Conservation (phyloP, 805 yeast genomes). For the Schwanniomyces polymorphus region DNA sequence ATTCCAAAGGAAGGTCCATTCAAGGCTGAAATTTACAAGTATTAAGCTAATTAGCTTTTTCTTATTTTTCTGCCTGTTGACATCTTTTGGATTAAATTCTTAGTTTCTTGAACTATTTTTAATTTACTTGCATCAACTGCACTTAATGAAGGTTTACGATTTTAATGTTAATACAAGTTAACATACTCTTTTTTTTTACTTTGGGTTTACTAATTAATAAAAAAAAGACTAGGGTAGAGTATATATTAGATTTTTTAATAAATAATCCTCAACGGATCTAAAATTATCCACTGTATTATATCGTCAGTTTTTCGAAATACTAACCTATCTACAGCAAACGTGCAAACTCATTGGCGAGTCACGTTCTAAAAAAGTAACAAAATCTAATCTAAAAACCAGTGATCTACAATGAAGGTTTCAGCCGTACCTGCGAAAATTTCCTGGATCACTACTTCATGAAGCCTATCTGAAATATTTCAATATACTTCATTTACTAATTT, state of each 20-base stretch:
- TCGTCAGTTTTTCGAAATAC: too few relatives aligned
- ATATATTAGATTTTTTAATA: constrained; percentile 21
- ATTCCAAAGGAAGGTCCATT: constrained; percentile 91
- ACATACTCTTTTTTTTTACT: constrained; percentile 6
- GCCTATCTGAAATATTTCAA: too few relatives aligned
- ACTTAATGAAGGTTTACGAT: constrained; percentile 28
- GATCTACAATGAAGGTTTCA: too few relatives aligned
- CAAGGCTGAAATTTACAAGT: constrained; percentile 98
- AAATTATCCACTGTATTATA: too few relatives aligned
- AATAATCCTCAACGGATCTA: constrained; percentile 44
- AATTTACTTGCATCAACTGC: constrained; percentile 48
- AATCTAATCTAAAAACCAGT: too few relatives aligned
- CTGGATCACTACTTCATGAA: too few relatives aligned
- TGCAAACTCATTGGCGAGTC: too few relatives aligned
- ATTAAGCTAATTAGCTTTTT: constrained; percentile 44
- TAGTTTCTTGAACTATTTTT: constrained; percentile 15
- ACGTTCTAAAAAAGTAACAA: too few relatives aligned
- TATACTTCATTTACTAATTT: too few relatives aligned
- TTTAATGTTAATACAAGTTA: neutral
- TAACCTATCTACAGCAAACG: too few relatives aligned
- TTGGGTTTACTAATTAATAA: constrained; percentile 18
- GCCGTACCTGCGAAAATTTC: too few relatives aligned
- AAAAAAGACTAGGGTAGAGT: constrained; percentile 24
- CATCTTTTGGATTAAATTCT: constrained; percentile 5
- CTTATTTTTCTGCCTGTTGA: constrained; percentile 13